Base-by-base conservation (phyloP, 371 early-diverging fungal species). In the Mucor irregularis region DNA sequence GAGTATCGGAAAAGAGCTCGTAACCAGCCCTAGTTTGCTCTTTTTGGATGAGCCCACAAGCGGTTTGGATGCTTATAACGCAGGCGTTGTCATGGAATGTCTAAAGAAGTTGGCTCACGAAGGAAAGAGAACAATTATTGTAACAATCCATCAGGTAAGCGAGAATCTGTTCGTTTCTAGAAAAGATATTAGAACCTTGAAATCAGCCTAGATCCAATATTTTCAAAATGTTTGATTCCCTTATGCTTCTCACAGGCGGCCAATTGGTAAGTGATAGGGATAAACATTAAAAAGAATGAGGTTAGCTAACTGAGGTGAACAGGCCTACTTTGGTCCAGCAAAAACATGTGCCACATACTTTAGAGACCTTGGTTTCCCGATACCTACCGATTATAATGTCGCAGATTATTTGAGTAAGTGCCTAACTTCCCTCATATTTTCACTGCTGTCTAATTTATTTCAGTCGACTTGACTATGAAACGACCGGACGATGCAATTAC, bases 31-130 rank as follows among this genome's bases (percentile, higher is more conserved):
- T 1, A 82, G 86, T 25, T 86, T 92, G 21, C 63, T 94, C 53
- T 96, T 92, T 72, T 72, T 94, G 58, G 94, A 90, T 63, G 95
- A 95, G 63, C 94, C 95, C 0, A 95, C 95, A 0, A 87, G 90
- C 3, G 95, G 95, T 0, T 70, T 99, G 21, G 99, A 99, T 68
- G 85, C 95, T 0, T 89, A 84, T 58, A 92, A 90, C 48, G 93
- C 95, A 0, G 76, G 81, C 43, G 84, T 89, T 31, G 89, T 96
- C 2, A 84, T 95, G 75, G 70, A 84, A 11, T 81, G 86, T 29
- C 81, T 95, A 3, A 80, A 81, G 11, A 64, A 72, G 19, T 56
- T 94, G 5, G 87, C 90, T 0, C 78, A 82, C 16, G 75, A 78
- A 43, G 84, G 87, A 8, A 57, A 48, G 28, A 74, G 89, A 29